Conservation (phyloP, 164 flowering plant species). For the Tinospora cordifolia region DNA sequence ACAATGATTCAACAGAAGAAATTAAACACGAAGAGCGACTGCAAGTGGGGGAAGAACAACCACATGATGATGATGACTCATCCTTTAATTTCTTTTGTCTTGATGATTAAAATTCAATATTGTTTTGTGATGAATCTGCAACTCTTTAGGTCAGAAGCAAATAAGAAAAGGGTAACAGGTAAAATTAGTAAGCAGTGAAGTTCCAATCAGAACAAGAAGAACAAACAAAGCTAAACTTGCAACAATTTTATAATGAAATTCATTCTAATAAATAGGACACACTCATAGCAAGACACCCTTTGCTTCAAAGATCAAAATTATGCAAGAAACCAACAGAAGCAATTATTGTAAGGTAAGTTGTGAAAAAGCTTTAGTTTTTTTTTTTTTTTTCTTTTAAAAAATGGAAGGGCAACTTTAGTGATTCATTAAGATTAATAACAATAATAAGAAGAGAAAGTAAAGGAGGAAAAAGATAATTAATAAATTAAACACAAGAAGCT, state of each 20-base stretch:
- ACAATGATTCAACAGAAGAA: constrained; percentile 38
- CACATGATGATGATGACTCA: constrained; percentile 19
- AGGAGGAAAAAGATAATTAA: background rate
- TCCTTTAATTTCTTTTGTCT: constrained; percentile 19
- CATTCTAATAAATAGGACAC: background rate
- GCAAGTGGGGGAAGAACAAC: constrained; percentile 16
- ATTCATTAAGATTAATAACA: background rate
- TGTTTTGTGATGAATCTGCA: constrained; percentile 12
- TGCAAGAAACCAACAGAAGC: constrained; percentile 17
- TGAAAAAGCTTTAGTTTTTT: background rate
- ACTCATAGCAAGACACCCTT: background rate
- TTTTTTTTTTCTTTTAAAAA: background rate
- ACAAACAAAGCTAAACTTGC: background rate
- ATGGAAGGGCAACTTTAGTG: background rate
- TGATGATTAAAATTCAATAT: constrained; percentile 14
- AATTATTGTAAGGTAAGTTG: constrained; percentile 23
- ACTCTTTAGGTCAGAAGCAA: constrained; percentile 31
- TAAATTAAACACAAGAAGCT: background rate
- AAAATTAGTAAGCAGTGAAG: constrained; percentile 1
- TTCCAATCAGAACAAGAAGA: background rate
- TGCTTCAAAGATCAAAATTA: constrained; percentile 9
- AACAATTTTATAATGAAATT: constrained; percentile 2
- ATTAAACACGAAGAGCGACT: constrained; percentile 6
- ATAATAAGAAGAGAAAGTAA: background rate
- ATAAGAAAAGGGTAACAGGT: constrained; percentile 8